Conservation (phyloP, 1,284 basidiomycete genomes). For the Pascua guehoae region DNA sequence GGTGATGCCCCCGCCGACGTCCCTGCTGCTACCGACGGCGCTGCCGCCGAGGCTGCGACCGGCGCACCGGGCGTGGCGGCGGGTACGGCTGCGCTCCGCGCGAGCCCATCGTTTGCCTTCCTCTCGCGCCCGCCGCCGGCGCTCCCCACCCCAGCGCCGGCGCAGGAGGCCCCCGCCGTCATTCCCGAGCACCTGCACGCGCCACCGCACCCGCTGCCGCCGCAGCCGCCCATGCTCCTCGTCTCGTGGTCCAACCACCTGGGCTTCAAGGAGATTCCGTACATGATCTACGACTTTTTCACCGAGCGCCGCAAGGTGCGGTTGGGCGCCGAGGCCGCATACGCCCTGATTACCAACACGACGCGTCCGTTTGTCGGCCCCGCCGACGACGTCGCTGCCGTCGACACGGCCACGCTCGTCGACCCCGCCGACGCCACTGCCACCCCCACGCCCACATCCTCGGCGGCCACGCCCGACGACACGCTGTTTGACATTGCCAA, state of each 20-base stretch:
- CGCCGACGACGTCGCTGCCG: constrained; percentile 15
- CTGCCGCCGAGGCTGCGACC: constrained; percentile 18
- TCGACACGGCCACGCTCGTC: constrained; percentile 12
- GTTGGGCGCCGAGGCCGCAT: constrained; percentile 75
- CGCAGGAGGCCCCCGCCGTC: not conserved
- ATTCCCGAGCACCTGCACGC: constrained; percentile 48
- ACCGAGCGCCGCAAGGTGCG: constrained; percentile 77
- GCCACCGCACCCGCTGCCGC: constrained; percentile 63
- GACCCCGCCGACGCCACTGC: constrained; percentile 1
- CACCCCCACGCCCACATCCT: constrained; percentile 2
- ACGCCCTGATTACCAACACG: constrained; percentile 64
- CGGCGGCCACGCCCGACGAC: constrained; percentile 51
- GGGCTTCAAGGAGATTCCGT: constrained; percentile 80
- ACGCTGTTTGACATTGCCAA: constrained; percentile 68
- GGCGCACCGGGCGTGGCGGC: constrained; percentile 5
- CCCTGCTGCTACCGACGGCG: not conserved
- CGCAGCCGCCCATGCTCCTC: constrained; percentile 77
- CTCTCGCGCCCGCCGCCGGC: constrained; percentile 29
- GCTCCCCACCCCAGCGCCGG: constrained; percentile 2
- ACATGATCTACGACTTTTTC: constrained; percentile 89
- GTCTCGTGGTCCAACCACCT: constrained; percentile 83
- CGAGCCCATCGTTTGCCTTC: constrained; percentile 23
- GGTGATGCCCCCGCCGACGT: not conserved
- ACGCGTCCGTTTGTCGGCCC: constrained; percentile 61
- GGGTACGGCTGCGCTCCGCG: constrained; percentile 10